Base-by-base conservation (phyloP, 1,284 basidiomycete genomes). In the Ceratobasidium theobromae region DNA sequence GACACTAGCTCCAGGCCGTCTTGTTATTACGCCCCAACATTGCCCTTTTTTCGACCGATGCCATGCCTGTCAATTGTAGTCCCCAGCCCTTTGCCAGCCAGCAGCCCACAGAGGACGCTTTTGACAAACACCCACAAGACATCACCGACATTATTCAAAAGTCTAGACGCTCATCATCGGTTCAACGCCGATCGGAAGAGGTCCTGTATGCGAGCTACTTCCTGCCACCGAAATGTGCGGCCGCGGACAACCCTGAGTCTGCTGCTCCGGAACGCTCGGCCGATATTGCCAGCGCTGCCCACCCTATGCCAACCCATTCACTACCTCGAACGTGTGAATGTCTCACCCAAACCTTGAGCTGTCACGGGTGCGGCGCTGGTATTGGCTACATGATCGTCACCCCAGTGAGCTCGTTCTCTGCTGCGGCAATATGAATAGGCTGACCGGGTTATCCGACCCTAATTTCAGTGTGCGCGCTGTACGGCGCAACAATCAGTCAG, bases 41-140 rank as follows among this genome's bases (percentile, higher is more conserved):
- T 69, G 85, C 90, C 21, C 84, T 94, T 49, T 95, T 86, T 75
- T 91, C 88, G 14, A 91, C 89, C 53, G 92, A 94, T 74, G 88
- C 89, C 14, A 79, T 89, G 43, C 92, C 91, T 0, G 77, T 84
- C 69, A 91, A 91, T 72, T 91, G 89, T 74, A 88, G 60, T 45
- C 60, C 73, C 3, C 72, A 75, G 1, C 70, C 75, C 55, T 75
- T 71, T 67, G 65, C 70, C 11, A 52, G 46, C 21, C 65, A 66
- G 8, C 46, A 57, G 12, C 5, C 49, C 4, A 32, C 27, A 16
- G 11, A 33, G 4, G 49, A 53, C 14, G 25, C 14, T 40, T 64
- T 49, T 33, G 60, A 64, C 12, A 43, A 30, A 18, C 60, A 64
- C 46, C 60, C 60, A 33, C 60, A 64, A 18, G 60, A 64, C 8